Evolutionary conservation across 495 filamentous ascomycete species (phyloP), one percentile per base, ranked within the genome.

Genomic region (Cairneyella variabilis): DNA sequence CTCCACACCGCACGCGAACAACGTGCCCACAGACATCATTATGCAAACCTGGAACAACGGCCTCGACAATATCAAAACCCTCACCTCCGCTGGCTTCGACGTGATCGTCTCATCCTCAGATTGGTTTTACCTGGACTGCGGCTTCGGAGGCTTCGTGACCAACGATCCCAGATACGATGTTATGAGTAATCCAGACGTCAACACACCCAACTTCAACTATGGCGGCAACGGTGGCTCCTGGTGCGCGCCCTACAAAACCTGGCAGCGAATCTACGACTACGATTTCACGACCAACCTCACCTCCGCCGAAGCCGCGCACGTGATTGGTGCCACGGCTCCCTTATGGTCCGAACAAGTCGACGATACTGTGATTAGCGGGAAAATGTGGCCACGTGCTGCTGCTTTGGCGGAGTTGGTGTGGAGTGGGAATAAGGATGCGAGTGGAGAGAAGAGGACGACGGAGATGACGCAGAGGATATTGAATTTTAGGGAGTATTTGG

Each of bases 201-300:
- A 60, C 34, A 36, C 25, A 3, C 26, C 30, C 21, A 79, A 65
- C 61, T 78, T 79, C 69, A 82, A 82, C 69, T 82, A 71, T 53
- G 69, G 67, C 34, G 78, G 73, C 54, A 61, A 60, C 48, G 78
- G 78, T 17, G 78, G 76, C n/a, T 74, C 69, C 52, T 82, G 78
- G 78, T 82, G 78, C 57, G 76, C 71, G 0, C 78, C 78, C 0
- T 82, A 82, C 67, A 82, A 82, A 60, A 77, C 76, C 56, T 82
- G 78, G 78, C 78, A 82, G 57, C 75, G 78, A 16, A 79, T 82
- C 65, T 82, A 82, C 66, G 75, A 78, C 66, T 82, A 73, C 62
- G 78, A 82, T 52, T 82, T 82, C 62, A 76, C 76, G 11, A 48
- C 58, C 18, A 74, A 75, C 53, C 71, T 82, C 18, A 76, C 75